Evolutionary conservation across 2,329 filamentous ascomycete genomes (phyloP), one percentile per base, ranked within the genome.

Genomic region (Botrytis tulipae): DNA sequence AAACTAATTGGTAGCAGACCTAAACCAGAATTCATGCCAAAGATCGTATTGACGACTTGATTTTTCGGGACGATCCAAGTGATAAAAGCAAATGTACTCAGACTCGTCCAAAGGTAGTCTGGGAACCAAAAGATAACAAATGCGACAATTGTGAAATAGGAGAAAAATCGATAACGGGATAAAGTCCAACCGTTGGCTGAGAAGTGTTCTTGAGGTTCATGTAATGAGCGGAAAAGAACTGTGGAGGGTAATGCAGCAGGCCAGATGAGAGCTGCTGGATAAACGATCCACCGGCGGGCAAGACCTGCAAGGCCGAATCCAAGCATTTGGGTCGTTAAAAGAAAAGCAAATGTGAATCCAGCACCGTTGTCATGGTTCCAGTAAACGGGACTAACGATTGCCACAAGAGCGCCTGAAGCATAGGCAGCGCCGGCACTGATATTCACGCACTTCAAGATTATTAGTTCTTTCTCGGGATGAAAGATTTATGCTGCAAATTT

Each of bases 271-370:
- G 84, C 85, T 1, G 86, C 82, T 0, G 86, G 86, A 32, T 86
- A 87, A 9, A 88, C 86, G 5, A 88, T 80, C 77, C 87, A 88
- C 0, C 84, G 82, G 7, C 86, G 83, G 16, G 81, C 82, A 1
- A 87, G 66, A 32, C 87, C 87, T 14, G 87, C 86, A 57, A 88
- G 81, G 0, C 87, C 87, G 72, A 88, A 88, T 29, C 87, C 87
- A 46, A 89, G 85, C 66, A 87, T 86, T 78, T 87, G 87, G 48
- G 86, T 87, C 0, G 84, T 84, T 14, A 89, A 79, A 0, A 82
- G 84, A 51, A 88, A 83, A 20, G 86, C 78, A 25, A 88, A 83
- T 76, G 87, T 86, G 77, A 88, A 89, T 1, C 80, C 81, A 59
- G 86, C 85, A 65, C 81, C 82, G 35, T 57, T 37, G 22, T 82